phyloP scores from a whole-genome alignment of 2,329 filamentous ascomycete genomes.

The Hypoxylon sp. region DNA sequence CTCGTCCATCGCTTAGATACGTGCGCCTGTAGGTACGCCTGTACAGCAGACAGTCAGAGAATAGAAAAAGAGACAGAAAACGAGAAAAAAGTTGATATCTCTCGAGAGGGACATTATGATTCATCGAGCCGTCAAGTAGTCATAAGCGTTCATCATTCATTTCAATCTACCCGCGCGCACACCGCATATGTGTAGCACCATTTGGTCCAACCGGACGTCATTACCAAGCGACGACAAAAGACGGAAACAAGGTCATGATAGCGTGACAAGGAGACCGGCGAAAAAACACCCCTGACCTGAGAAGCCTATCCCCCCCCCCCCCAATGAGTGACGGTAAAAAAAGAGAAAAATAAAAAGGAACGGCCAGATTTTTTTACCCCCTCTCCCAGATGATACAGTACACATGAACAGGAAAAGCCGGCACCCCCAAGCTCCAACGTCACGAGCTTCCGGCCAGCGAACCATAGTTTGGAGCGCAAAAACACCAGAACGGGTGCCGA shows the following conservation, averaged over 20 bases:
- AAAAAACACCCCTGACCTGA: conserved; percentile 13
- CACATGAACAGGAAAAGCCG: conserved; percentile 27
- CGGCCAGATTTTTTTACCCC: too few species aligned
- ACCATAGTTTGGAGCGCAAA: neutral
- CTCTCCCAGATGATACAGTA: too few species aligned
- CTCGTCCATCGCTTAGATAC: conserved; percentile 11
- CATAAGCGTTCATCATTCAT: conserved; percentile 35
- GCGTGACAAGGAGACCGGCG: conserved; percentile 26
- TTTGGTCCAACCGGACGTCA: conserved; percentile 33
- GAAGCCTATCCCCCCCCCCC: conserved; percentile 2
- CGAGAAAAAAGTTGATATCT: conserved; percentile 8
- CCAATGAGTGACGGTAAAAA: too few species aligned
- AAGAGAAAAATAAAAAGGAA: too few species aligned
- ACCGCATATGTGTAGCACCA: conserved; percentile 28
- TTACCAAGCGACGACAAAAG: conserved; percentile 34
- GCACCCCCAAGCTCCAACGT: conserved; percentile 22
- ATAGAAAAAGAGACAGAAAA: neutral
- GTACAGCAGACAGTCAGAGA: conserved; percentile 10
- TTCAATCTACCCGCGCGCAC: conserved; percentile 36
- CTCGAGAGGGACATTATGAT: conserved; percentile 37
- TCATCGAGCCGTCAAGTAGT: conserved; percentile 43
- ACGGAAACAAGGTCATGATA: conserved; percentile 32
- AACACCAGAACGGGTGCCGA: conserved; percentile 15
- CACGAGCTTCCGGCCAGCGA: conserved; percentile 16
- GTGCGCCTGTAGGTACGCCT: too few species aligned